Conservation (phyloP, 352 stramenopile species). For the Pythium pyrilobum region DNA sequence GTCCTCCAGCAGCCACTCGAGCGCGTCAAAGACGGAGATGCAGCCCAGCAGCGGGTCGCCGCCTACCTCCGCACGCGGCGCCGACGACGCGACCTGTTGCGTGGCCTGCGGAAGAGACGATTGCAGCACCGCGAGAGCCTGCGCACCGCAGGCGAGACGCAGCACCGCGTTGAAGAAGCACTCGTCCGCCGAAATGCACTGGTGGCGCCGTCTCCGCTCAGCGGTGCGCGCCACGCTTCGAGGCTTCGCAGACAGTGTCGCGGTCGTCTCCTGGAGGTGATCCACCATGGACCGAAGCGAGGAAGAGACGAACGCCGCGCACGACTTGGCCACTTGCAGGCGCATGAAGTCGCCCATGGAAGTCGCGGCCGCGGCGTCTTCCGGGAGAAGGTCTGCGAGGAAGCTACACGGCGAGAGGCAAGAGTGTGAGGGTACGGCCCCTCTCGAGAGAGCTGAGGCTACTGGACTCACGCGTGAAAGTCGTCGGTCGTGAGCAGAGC, state of each 20-base stretch:
- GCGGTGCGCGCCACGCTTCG: no score
- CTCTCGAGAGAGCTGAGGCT: not conserved
- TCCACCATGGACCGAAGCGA: conserved; percentile 20
- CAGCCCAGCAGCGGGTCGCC: conserved; percentile 31
- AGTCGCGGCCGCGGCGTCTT: conserved; percentile 7
- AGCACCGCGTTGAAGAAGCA: conserved; percentile 53
- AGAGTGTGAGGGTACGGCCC: not conserved
- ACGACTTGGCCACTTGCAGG: conserved; percentile 31
- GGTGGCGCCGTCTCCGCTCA: no score
- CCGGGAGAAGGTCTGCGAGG: conserved; percentile 6
- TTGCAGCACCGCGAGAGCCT: conserved; percentile 37
- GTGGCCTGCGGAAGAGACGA: no score
- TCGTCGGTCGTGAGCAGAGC: conserved; percentile 35
- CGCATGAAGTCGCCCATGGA: conserved; percentile 33
- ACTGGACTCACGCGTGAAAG: conserved; percentile 29
- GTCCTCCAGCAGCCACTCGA: conserved; percentile 56
- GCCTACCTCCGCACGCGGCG: not conserved
- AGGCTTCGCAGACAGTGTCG: no score
- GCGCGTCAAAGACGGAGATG: conserved; percentile 35
- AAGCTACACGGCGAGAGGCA: conserved; percentile 2
- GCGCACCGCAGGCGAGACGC: conserved; percentile 40
- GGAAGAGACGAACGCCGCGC: conserved; percentile 26
- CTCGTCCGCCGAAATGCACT: conserved; percentile 39
- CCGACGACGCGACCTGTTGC: not conserved
- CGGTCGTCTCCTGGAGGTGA: not conserved